A percentile compares a stretch with the other conserved stretches of the same genome.
phyloP scores from a whole-genome alignment of 192 early-diverging fungal species.

The Rhizoclosmatium globosum region DNA sequence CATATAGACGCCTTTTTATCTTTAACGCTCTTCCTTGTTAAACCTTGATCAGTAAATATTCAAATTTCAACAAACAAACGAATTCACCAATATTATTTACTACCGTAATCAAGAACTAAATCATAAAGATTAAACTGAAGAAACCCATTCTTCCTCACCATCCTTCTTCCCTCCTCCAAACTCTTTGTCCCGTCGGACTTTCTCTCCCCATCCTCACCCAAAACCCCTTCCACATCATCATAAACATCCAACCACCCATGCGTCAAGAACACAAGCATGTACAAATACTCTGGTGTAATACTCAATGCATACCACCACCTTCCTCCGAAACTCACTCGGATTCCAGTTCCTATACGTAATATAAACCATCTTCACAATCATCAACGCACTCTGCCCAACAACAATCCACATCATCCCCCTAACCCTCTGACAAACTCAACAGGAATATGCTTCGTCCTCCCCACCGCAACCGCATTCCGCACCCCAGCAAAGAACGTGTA shows the following conservation, averaged over 20 bases:
- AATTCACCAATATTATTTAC: too few species aligned
- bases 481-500: conserved; percentile 18
- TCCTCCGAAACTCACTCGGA: background rate
- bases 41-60: too few species aligned
- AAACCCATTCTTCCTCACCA: too few species aligned
- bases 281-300: background rate
- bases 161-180: too few species aligned
- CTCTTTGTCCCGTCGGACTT: too few species aligned
- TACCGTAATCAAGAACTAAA: too few species aligned
- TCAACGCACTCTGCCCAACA: background rate
- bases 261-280: conserved; percentile 5
- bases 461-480: conserved; percentile 1
- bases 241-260: conserved; percentile 2
- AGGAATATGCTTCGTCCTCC: background rate
- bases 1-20: too few species aligned
- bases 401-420: background rate
- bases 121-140: too few species aligned
- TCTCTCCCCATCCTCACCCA: too few species aligned
- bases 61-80: too few species aligned
- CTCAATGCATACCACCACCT: background rate
- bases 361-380: conserved; percentile 13
- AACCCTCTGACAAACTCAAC: background rate
- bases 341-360: conserved; percentile 5
- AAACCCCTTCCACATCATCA: background rate
- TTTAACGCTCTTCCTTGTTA: too few species aligned